A percentile compares a stretch with the other conserved stretches of the same genome.
These are phyloP conservation scores for Phytophthora chlamydospora DNA, from an alignment of 352 stramenopile species.

Conservation along the genomic window DNA sequence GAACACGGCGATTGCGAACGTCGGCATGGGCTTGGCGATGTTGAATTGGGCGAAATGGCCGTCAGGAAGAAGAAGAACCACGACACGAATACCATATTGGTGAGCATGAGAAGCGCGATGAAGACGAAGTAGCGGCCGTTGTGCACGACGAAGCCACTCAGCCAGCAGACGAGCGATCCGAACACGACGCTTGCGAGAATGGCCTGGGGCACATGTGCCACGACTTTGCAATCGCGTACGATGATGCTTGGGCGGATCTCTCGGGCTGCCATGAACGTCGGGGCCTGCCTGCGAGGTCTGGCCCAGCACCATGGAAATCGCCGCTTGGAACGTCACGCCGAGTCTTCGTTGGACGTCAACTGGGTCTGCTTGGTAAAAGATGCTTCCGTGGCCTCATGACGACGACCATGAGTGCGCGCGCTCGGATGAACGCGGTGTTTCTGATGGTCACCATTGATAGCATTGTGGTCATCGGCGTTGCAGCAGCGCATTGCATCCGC, in stretches of 20 bases:
- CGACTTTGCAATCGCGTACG: constrained; percentile 53
- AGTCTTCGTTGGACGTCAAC: constrained; percentile 41
- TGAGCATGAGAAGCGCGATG: constrained; percentile 38
- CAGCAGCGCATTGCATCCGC: too few species aligned
- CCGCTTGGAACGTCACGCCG: constrained; percentile 71
- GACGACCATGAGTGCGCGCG: constrained; percentile 35
- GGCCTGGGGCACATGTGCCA: constrained; percentile 59
- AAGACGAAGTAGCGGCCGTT: constrained; percentile 34
- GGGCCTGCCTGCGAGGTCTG: constrained; percentile 66
- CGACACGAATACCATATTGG: constrained; percentile 37
- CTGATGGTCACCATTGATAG: constrained; percentile 41
- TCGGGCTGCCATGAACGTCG: constrained; percentile 66
- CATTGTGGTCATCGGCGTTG: too few species aligned
- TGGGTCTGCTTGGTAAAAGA: constrained; percentile 49
- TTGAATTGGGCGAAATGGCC: constrained; percentile 22
- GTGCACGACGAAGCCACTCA: constrained; percentile 52
- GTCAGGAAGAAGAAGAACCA: constrained; percentile 56
- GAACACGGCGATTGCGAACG: constrained; percentile 32
- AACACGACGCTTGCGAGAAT: constrained; percentile 69
- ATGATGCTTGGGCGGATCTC: constrained; percentile 64
- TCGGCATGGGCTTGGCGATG: constrained; percentile 32
- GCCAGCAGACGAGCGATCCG: constrained; percentile 78
- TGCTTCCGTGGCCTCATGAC: constrained; percentile 37
- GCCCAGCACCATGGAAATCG: constrained; percentile 76
- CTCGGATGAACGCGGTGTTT: constrained; percentile 41